phyloP scores from a whole-genome alignment of 495 filamentous ascomycete species.

The Friedmanniomyces simplex region DNA sequence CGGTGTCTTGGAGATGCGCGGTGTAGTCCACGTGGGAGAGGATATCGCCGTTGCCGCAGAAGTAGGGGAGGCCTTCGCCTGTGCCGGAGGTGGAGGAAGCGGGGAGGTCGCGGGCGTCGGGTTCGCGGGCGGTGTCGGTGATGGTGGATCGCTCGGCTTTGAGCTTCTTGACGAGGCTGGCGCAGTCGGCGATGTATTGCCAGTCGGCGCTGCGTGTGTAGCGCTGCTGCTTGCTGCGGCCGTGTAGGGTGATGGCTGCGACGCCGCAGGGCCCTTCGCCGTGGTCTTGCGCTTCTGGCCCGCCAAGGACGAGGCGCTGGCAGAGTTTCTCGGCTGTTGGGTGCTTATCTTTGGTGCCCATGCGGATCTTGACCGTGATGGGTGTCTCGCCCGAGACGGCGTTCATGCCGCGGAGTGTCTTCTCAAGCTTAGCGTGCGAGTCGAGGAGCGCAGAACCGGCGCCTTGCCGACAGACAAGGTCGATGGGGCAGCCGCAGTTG shows the following conservation, averaged over 20 bases:
- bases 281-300: constrained; percentile 50
- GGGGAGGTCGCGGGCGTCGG: constrained; percentile 49
- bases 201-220: constrained; percentile 87
- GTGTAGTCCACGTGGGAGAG: constrained; percentile 87
- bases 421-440: constrained; percentile 67
- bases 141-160: constrained; percentile 51
- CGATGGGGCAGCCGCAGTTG: constrained; percentile 95
- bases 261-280: constrained; percentile 63
- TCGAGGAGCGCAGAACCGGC: constrained; percentile 94
- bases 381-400: constrained; percentile 76
- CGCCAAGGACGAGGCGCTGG: constrained; percentile 72
- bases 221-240: constrained; percentile 83
- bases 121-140: constrained; percentile 64
- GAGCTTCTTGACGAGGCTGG: constrained; percentile 69
- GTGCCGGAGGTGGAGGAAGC: constrained; percentile 39
- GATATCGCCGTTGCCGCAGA: constrained; percentile 93
- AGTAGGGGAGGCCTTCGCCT: constrained; percentile 55
- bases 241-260: constrained; percentile 89
- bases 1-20: constrained; percentile 60
- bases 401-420: constrained; percentile 92
- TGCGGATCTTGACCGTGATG: constrained; percentile 88
- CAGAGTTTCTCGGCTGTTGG: constrained; percentile 72
- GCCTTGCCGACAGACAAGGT: constrained; percentile 75
- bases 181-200: constrained; percentile 83
- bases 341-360: constrained; percentile 69